Percentiles rank a stretch among this genome's conserved stretches.
phyloP scores from a whole-genome alignment of 768 basidiomycete genomes.

The Crassisporium funariophilum region DNA sequence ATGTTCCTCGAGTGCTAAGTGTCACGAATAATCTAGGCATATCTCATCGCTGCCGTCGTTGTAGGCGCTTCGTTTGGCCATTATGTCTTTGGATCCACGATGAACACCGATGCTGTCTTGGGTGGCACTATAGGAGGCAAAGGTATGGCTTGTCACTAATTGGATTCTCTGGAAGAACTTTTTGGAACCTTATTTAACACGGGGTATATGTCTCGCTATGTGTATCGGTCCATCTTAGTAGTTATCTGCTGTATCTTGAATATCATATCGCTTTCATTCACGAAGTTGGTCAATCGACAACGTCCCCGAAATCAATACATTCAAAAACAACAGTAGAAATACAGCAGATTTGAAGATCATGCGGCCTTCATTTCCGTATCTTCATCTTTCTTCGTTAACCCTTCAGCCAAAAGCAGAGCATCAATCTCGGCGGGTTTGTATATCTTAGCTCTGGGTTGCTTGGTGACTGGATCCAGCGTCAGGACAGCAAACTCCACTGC shows the following conservation, averaged over 20 bases:
- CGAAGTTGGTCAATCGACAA: no score
- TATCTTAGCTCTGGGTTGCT: slow-evolving; percentile 88
- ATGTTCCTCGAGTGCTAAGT: not conserved
- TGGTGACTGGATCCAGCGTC: slow-evolving; percentile 76
- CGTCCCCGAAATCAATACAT: slow-evolving; percentile 2
- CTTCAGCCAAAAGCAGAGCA: slow-evolving; percentile 74
- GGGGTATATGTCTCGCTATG: slow-evolving; percentile 9
- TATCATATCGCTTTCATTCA: no score
- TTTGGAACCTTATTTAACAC: not conserved
- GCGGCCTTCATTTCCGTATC: slow-evolving; percentile 75
- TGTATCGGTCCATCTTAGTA: not conserved
- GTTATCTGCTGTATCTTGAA: not conserved
- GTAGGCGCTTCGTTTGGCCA: slow-evolving; percentile 84
- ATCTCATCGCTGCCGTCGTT: slow-evolving; percentile 82
- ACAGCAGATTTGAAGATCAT: slow-evolving; percentile 29
- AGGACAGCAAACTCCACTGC: slow-evolving; percentile 96
- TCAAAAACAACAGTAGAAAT: slow-evolving; percentile 22
- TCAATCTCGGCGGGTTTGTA: slow-evolving; percentile 90
- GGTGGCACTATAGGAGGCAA: slow-evolving; percentile 47
- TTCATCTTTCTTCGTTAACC: slow-evolving; percentile 85
- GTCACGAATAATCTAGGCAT: no score
- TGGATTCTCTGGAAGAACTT: not conserved
- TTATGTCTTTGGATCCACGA: slow-evolving; percentile 67
- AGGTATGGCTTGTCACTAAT: slow-evolving; percentile 80
- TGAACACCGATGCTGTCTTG: slow-evolving; percentile 64